Evolutionary conservation across 768 basidiomycete genomes (phyloP), one percentile per base, ranked within the genome.

Genomic region (Coprinellus micaceus): DNA sequence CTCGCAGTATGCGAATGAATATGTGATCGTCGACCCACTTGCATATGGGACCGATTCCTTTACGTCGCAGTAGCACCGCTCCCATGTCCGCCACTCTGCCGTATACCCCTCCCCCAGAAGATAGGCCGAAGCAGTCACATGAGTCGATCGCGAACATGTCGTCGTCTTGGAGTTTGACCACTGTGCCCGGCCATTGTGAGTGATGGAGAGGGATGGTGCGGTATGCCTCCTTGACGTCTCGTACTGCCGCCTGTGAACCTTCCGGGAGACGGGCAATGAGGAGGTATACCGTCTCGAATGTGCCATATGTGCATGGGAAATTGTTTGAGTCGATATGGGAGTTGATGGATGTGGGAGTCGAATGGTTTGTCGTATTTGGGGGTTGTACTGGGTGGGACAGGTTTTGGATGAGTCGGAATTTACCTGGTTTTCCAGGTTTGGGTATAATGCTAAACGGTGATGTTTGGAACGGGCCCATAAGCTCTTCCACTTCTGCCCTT

Each of bases 291-390:
- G 67, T 63, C 0, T 61, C 48, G 50, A 81, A 80, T 0, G 76
- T 78, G 1, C 75, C 76, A 77, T 76, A 80, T 0, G 72, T 74
- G 63, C 74, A 76, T 0, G 77, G 78, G 48, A 53, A 72, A 69
- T 59, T 12, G 21, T 64, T 49, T 0, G 74, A 60, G 33, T 73
- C 47, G 7, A 80, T 71, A 2, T 40, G 17, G 0, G 57, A 58
- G 29, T 77, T 77, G 22, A 78, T 69, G 0, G 74, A 76, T 0
- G 56, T 26, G 7, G 54, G 36, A 10, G 9, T 5, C n/a, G 46
- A 6, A 4, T 11, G 1, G 0, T 21, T 19, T 4, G 57, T 57
- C 22, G 44, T 48, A 1, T 64, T 63, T 4, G 56, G 5, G 2
- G 45, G 60, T n/a, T n/a, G n/a, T n/a, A n/a, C n/a, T 0, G 71